A percentile compares a stretch with the other conserved stretches of the same genome.
Evolutionary conservation across 2,329 filamentous ascomycete species (phyloP).

Genomic region (Cercospora sp.): DNA sequence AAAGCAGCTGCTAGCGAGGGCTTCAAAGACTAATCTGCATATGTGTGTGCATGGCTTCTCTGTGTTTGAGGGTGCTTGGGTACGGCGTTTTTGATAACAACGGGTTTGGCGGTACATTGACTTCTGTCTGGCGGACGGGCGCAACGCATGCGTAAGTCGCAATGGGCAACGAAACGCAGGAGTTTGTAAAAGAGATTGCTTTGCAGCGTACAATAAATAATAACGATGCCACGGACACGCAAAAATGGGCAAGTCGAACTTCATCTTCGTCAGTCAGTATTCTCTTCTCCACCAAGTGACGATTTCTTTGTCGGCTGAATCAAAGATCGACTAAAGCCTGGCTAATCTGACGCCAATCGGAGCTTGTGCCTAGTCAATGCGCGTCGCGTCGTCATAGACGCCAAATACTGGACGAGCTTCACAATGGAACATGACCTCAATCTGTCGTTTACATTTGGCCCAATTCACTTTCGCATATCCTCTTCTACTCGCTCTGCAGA

Average conservation of each 20-base stretch:
- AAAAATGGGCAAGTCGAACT: not conserved
- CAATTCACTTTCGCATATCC: slow-evolving; percentile 16
- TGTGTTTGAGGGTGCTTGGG: not conserved
- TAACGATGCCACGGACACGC: not conserved
- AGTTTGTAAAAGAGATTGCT: slow-evolving; percentile 6
- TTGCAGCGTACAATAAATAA: slow-evolving; percentile 14
- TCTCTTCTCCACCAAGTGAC: not conserved
- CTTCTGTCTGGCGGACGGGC: slow-evolving; percentile 2
- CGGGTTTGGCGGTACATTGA: not conserved
- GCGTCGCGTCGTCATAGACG: slow-evolving; percentile 20
- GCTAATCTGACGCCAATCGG: slow-evolving; percentile 8
- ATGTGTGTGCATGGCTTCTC: not conserved
- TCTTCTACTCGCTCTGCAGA: not conserved
- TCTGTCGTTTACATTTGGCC: slow-evolving; percentile 18
- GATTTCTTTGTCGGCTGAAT: slow-evolving; percentile 1
- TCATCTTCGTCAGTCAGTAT: not conserved
- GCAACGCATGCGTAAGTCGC: not conserved
- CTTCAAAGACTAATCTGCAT: not conserved
- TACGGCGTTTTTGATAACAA: slow-evolving; percentile 9
- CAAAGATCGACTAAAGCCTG: slow-evolving; percentile 6
- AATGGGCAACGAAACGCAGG: not conserved
- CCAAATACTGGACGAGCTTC: slow-evolving; percentile 5
- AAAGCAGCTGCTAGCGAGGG: not conserved
- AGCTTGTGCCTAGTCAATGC: slow-evolving; percentile 5
- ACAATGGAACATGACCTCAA: slow-evolving; percentile 19